A percentile compares a stretch with the other conserved stretches of the same genome.
phyloP scores from a whole-genome alignment of 345 rosid genomes.

The Corchorus olitorius region DNA sequence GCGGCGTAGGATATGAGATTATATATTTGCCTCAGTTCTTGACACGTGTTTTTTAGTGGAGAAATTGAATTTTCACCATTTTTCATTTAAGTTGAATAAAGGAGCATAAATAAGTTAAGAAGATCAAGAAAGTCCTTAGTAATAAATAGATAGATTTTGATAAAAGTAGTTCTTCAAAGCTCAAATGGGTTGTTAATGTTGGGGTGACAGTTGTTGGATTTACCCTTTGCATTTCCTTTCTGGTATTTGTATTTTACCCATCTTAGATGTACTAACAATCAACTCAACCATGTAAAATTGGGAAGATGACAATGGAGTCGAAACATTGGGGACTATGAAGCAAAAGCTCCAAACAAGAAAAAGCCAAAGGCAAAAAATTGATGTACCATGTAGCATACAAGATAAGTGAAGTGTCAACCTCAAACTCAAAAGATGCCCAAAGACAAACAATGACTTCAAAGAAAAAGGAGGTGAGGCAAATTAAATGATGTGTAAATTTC shows the following conservation, averaged over 20 bases:
- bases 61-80: background rate
- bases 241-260: background rate
- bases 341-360: background rate
- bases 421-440: constrained; percentile 11
- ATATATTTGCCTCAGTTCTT: background rate
- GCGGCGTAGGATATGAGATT: background rate
- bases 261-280: background rate
- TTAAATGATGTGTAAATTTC: background rate
- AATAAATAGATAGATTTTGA: too few species aligned
- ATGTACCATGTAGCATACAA: background rate
- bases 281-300: too few species aligned
- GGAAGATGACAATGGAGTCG: background rate
- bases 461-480: background rate
- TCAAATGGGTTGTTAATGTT: background rate
- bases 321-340: background rate
- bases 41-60: background rate
- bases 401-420: background rate
- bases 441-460: background rate
- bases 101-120: too few species aligned
- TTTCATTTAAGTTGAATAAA: background rate
- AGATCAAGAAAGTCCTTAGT: too few species aligned
- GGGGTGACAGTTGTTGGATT: background rate
- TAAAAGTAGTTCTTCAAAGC: too few species aligned
- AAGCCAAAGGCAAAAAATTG: background rate
- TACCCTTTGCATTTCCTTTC: background rate